Base-by-base conservation (phyloP, 1,284 basidiomycete species). In the Marasmius tenuissimus region DNA sequence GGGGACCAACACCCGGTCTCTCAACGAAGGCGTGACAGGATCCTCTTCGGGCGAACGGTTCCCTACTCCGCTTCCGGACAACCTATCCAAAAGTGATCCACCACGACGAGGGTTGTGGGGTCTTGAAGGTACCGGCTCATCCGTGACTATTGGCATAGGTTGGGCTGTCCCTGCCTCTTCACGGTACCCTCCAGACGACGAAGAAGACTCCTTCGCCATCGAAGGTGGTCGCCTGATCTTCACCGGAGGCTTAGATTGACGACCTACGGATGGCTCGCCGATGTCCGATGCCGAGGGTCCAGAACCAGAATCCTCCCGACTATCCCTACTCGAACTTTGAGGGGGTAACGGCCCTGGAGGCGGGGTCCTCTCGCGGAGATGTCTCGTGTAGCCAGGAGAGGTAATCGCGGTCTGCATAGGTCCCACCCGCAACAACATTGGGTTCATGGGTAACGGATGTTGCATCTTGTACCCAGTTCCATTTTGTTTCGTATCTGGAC, bases 371-470 rank as follows among this genome's bases (percentile, higher is more conserved):
- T 54, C 52, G 8, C 52, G 52, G 20, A 4, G 42, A 14, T 51
- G 20, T 27, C 34, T 51, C 20, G 52, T 9, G 14, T 37, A 54
- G n/a, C 34, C 5, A 37, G 52, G 11, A 16, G 45, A 47, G 1
- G 45, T 16, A 47, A 20, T 18, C 40, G 40, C n/a, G 16, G 45
- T 18, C 45, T 16, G 45, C 9, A 5, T 54, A 54, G 52, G 52
- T 37, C 34, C 52, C 10, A 54, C 16, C 34, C 52, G 52, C 34
- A 54, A 16, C 11, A 53, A 35, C 9, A 16, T 54, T 33, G 52
- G 52, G 18, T 54, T 54, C 52, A 54, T 54, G n/a, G 52, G 52
- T 35, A 54, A n/a, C 8, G 52, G 52, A 54, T 54, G 52, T 38
- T 54, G 52, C 52, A 54, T 54, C 52, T 54, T 54, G 52, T 54